These are phyloP conservation scores for Fusarium incarnatum DNA, from an alignment of 2,329 filamentous ascomycete genomes.

Conservation along the genomic window DNA sequence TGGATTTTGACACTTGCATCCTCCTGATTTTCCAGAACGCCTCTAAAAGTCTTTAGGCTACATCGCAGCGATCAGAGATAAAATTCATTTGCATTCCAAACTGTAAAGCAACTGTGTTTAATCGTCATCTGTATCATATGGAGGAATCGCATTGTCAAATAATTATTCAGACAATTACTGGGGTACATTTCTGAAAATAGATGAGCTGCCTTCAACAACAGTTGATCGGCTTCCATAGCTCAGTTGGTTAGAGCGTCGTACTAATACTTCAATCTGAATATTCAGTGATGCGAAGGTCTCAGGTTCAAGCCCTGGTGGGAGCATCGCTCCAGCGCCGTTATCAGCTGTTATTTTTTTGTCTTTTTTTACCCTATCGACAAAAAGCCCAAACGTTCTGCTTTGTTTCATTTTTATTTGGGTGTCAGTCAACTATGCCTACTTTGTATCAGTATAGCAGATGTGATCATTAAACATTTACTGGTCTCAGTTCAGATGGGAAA, in stretches of 20 bases:
- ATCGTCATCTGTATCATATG: not conserved
- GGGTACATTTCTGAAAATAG: accelerated
- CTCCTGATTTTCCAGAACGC: not conserved
- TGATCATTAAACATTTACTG: too few relatives aligned
- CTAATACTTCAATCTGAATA: not conserved
- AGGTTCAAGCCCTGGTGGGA: not conserved
- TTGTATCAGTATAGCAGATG: too few relatives aligned
- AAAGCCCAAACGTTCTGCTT: too few relatives aligned
- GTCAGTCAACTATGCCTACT: too few relatives aligned
- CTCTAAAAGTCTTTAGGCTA: accelerated
- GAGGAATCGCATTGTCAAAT: not conserved
- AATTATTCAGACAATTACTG: accelerated
- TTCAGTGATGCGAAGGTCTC: not conserved
- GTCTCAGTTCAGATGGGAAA: too few relatives aligned
- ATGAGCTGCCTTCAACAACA: not conserved
- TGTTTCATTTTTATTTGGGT: too few relatives aligned
- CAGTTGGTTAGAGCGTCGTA: not conserved
- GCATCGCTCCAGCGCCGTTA: not conserved
- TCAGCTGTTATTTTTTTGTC: not conserved
- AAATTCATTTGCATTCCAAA: accelerated
- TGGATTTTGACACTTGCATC: not conserved
- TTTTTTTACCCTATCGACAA: not conserved
- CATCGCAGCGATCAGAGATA: not conserved
- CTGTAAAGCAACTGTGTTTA: not conserved
- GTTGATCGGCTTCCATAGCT: not conserved